These are phyloP conservation scores for Cercospora sp. DNA, from an alignment of 2,329 filamentous ascomycete genomes.

Conservation along the genomic window DNA sequence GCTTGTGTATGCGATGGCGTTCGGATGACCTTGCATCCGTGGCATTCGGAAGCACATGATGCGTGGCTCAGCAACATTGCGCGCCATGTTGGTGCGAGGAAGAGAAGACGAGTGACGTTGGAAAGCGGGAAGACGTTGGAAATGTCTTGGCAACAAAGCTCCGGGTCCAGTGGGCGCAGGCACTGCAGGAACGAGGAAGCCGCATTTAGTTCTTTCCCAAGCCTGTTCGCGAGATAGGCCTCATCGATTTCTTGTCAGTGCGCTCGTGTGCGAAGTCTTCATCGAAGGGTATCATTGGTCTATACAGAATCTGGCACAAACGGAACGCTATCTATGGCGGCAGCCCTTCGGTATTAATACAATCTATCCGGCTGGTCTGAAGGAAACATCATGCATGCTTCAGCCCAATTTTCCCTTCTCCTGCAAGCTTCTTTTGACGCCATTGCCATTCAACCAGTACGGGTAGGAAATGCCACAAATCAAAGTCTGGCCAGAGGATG, in stretches of 20 bases:
- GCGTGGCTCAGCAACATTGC: background rate
- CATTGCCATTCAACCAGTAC: constrained; percentile 89
- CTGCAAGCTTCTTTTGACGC: constrained; percentile 50
- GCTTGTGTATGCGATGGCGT: background rate
- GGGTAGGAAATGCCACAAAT: constrained; percentile 88
- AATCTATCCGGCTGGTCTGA: background rate
- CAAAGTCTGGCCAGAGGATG: constrained; percentile 94
- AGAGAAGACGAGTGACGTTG: background rate
- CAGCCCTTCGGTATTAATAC: background rate
- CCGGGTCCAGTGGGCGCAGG: background rate
- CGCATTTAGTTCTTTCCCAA: background rate
- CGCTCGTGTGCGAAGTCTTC: background rate
- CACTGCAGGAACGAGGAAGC: background rate
- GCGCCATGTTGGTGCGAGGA: background rate
- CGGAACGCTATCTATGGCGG: constrained; percentile 5
- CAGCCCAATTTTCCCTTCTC: constrained; percentile 22
- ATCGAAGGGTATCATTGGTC: constrained; percentile 12
- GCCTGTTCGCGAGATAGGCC: background rate
- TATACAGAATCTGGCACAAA: constrained; percentile 4
- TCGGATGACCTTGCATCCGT: background rate
- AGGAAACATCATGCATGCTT: constrained; percentile 13
- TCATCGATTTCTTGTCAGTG: background rate
- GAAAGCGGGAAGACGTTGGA: background rate
- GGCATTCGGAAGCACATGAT: background rate
- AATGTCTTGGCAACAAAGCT: background rate